A percentile compares a stretch with the other conserved stretches of the same genome.
phyloP scores from a whole-genome alignment of 2,329 filamentous ascomycete species.

The Lasiodiplodia sp. region DNA sequence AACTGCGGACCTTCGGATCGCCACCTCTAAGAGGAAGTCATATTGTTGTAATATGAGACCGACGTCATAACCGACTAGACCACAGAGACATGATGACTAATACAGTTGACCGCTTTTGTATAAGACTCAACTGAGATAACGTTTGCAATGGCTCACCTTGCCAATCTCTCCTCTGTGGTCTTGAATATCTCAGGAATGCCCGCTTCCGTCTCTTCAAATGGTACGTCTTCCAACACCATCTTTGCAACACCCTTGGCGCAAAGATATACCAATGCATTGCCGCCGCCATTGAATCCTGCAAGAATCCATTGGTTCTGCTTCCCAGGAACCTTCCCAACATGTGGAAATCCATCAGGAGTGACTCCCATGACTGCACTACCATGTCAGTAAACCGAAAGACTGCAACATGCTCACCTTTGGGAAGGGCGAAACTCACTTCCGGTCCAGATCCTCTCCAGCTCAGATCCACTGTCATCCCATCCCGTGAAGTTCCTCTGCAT shows the following conservation, averaged over 20 bases:
- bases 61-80: slow-evolving; percentile 34
- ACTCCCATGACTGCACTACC: slow-evolving; percentile 33
- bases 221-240: slow-evolving; percentile 46
- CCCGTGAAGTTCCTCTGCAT: slow-evolving; percentile 38
- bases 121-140: too few species aligned
- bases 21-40: slow-evolving; percentile 22
- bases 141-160: not conserved
- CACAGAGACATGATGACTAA: slow-evolving; percentile 22
- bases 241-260: slow-evolving; percentile 49
- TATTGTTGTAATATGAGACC: slow-evolving; percentile 28
- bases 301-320: slow-evolving; percentile 33
- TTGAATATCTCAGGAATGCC: slow-evolving; percentile 49
- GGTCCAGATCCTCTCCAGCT: slow-evolving; percentile 36
- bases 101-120: too few species aligned
- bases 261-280: slow-evolving; percentile 33
- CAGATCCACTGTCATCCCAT: slow-evolving; percentile 36
- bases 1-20: slow-evolving; percentile 31
- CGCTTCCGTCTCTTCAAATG: slow-evolving; percentile 42
- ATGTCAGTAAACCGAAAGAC: not conserved
- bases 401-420: not conserved
- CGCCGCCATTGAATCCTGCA: slow-evolving; percentile 35
- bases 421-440: slow-evolving; percentile 36
- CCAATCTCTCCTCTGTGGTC: slow-evolving; percentile 41
- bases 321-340: slow-evolving; percentile 32
- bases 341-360: slow-evolving; percentile 33